These are phyloP conservation scores for Juncus inflexus DNA, from an alignment of 176 grass and related monocot genomes.

Conservation along the genomic window DNA sequence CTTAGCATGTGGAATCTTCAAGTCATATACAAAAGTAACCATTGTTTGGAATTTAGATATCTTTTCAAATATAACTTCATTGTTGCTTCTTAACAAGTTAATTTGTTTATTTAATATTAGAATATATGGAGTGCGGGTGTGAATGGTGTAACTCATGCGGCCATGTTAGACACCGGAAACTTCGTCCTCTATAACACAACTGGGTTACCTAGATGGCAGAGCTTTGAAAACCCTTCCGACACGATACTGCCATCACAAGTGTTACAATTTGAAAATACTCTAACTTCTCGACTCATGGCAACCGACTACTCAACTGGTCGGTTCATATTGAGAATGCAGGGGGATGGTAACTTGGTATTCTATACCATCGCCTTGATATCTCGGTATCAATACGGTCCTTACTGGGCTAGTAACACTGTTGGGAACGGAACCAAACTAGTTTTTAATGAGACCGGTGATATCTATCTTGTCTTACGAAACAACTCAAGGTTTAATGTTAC, in stretches of 20 bases:
- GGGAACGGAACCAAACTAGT: slow-evolving; percentile 29
- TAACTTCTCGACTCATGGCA: slow-evolving; percentile 30
- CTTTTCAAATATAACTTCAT: background rate
- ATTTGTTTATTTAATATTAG: background rate
- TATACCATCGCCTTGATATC: slow-evolving; percentile 16
- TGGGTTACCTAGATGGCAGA: slow-evolving; percentile 28
- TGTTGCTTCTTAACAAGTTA: background rate
- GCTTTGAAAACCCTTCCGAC: slow-evolving; percentile 36
- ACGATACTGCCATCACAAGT: slow-evolving; percentile 44
- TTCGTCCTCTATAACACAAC: slow-evolving; percentile 32
- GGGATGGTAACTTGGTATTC: slow-evolving; percentile 14
- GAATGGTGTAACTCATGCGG: slow-evolving; percentile 21
- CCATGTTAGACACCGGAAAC: slow-evolving; percentile 47
- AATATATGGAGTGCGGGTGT: slow-evolving; percentile 24
- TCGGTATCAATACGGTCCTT: slow-evolving; percentile 11
- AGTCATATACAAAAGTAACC: background rate
- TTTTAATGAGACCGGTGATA: slow-evolving; percentile 34
- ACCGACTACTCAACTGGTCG: slow-evolving; percentile 39
- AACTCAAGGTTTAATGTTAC: slow-evolving; percentile 6
- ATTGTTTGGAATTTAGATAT: background rate
- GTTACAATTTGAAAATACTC: background rate
- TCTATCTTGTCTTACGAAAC: slow-evolving; percentile 17
- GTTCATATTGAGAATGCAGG: slow-evolving; percentile 29
- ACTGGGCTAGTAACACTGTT: slow-evolving; percentile 25
- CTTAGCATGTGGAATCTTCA: too few species aligned